Evolutionary conservation across 1,284 basidiomycete genomes (phyloP).

Genomic region (Trichosporon sp.): DNA sequence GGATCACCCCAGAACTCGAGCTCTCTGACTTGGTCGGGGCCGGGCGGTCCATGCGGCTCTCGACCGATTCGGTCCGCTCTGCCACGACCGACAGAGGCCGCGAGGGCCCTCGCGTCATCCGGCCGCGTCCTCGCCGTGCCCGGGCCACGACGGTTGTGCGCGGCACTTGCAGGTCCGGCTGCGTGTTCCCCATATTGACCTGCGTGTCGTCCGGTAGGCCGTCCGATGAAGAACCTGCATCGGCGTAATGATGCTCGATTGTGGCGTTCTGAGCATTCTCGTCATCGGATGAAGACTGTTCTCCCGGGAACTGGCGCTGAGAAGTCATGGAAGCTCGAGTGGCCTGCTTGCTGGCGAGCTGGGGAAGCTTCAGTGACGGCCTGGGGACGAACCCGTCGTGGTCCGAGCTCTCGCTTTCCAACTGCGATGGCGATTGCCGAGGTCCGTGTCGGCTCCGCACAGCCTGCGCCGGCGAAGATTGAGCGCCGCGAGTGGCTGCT

Average conservation of each 20-base stretch:
- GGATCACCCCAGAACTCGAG: background rate
- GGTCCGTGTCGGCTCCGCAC: background rate
- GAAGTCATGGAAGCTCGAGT: background rate
- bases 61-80: background rate
- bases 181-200: background rate
- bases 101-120: background rate
- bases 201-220: background rate
- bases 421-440: background rate
- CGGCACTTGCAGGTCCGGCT: background rate
- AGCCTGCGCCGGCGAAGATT: background rate
- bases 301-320: background rate
- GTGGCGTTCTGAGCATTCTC: background rate
- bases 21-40: background rate
- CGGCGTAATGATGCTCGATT: background rate
- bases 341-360: background rate
- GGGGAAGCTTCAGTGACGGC: background rate
- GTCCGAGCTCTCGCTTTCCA: background rate
- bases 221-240: background rate
- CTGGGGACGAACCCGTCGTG: background rate
- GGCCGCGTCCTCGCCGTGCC: background rate
- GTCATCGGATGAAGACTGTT: background rate
- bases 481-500: background rate
- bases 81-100: background rate
- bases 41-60: constrained; percentile 2
- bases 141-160: constrained; percentile 10